These are phyloP conservation scores for Triticum urartu DNA, from an alignment of 176 grass and related monocot species.

Conservation along the genomic window DNA sequence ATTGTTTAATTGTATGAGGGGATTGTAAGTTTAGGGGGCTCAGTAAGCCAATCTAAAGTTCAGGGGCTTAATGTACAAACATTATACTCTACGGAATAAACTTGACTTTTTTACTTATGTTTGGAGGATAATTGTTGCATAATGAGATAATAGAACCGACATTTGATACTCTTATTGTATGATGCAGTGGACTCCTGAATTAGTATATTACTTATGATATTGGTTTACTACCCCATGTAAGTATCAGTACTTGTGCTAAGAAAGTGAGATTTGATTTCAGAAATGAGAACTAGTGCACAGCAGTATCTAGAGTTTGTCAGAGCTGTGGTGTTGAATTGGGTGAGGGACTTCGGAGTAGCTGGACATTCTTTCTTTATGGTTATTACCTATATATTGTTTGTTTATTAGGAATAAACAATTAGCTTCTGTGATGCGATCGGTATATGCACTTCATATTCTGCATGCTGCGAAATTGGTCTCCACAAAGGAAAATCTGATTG, in stretches of 20 bases:
- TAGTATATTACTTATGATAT: not conserved
- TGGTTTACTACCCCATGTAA: not conserved
- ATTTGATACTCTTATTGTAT: not conserved
- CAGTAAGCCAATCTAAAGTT: not conserved
- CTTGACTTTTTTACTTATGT: not conserved
- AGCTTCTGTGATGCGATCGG: not conserved
- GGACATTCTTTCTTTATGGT: slow-evolving; percentile 1
- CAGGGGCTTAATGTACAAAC: not conserved
- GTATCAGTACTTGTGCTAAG: not conserved
- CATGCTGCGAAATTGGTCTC: not conserved
- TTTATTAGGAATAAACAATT: not conserved
- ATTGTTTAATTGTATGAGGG: not conserved
- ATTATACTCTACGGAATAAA: not conserved
- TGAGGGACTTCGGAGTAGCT: not conserved
- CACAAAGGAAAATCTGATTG: not conserved
- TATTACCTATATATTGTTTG: not conserved
- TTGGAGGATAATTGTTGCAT: not conserved
- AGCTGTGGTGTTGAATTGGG: slow-evolving; percentile 13
- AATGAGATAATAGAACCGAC: not conserved
- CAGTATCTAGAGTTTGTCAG: not conserved
- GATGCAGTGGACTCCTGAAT: not conserved
- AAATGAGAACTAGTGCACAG: slow-evolving; percentile 10
- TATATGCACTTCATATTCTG: not conserved
- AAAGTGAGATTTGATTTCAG: slow-evolving; percentile 1
- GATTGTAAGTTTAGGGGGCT: not conserved